phyloP scores from a whole-genome alignment of 2,329 filamentous ascomycete genomes.

The Lachnellula suecica region DNA sequence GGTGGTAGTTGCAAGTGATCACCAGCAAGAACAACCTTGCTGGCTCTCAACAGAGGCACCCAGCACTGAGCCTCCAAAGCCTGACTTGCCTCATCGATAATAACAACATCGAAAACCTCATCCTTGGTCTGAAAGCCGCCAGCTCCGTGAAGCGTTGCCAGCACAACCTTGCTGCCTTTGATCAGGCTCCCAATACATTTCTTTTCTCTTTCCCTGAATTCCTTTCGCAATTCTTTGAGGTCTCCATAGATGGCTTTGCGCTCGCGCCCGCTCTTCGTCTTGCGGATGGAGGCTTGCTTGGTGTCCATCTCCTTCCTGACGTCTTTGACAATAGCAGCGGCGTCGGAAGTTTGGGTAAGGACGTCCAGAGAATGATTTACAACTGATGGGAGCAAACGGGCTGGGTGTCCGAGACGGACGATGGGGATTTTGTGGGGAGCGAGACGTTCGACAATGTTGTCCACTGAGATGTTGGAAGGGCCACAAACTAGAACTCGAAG shows the following conservation, averaged over 20 bases:
- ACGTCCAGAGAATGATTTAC: constrained; percentile 88
- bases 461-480: constrained; percentile 94
- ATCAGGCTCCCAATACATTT: constrained; percentile 78
- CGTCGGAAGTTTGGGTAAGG: constrained; percentile 85
- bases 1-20: constrained; percentile 94
- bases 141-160: constrained; percentile 89
- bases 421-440: constrained; percentile 83
- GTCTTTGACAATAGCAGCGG: constrained; percentile 84
- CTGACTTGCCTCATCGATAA: constrained; percentile 95
- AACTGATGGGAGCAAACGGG: constrained; percentile 83
- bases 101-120: constrained; percentile 85
- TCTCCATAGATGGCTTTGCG: constrained; percentile 80
- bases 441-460: constrained; percentile 95
- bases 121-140: constrained; percentile 80
- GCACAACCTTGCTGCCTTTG: constrained; percentile 77
- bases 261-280: constrained; percentile 79
- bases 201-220: constrained; percentile 82
- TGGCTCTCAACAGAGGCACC: constrained; percentile 80
- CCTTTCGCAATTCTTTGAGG: constrained; percentile 79
- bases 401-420: constrained; percentile 88
- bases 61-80: constrained; percentile 96
- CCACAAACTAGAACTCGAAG: constrained; percentile 88
- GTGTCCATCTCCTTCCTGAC: constrained; percentile 90
- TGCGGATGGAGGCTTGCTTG: constrained; percentile 85
- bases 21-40: constrained; percentile 86